Evolutionary conservation across 2,329 filamentous ascomycete genomes (phyloP), one percentile per base, ranked within the genome.

Genomic region (Sporothrix inflata): DNA sequence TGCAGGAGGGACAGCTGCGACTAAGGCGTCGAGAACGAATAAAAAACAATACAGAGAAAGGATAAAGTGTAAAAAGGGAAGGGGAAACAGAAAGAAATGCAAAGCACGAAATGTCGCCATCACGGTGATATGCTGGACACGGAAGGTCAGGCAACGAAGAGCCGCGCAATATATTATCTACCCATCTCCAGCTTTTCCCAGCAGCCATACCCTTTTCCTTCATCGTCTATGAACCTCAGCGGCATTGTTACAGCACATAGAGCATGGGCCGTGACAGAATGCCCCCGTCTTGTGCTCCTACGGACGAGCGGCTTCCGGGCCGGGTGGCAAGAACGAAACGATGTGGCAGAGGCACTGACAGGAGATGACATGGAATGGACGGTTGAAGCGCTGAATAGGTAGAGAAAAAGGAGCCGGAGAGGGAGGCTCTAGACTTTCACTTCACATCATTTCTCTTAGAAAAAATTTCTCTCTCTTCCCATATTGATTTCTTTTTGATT

Each of bases 241-340:
- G 30, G 30, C 30, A 60, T 21, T 38, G 30, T 60, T 40, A 40
- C 30, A 60, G 14, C 16, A 11, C 55, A 60, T 60, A 45, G 9
- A n/a, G 5, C 5, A 16, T 27, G 12, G 16, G 8, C 2, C 2
- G 8, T n/a, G 19, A 21, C 47, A 49, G 47, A 16, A 7, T n/a
- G 47, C 8, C 40, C 8, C 9, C 9, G 40, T 61, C 7, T 61
- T 61, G 63, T 66, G 16, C 65, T 49, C 24, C 63, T 42, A 57
- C n/a, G 30, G 51, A 60, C 38, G 38, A 47, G 30, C 67, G 38
- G 67, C 51, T 60, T 16, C 51, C 67, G 49, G 49, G 51, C 47
- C 67, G 67, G 38, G 67, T 69, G 51, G 67, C 67, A 38, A 60
- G 16, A 55, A 12, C 51, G 51, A 55, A 55, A 30, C 51, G 24